Percentiles rank a stretch among this genome's conserved stretches.
Evolutionary conservation across 2,329 filamentous ascomycete genomes (phyloP).

Genomic region (Arthrobotrys sinensis): DNA sequence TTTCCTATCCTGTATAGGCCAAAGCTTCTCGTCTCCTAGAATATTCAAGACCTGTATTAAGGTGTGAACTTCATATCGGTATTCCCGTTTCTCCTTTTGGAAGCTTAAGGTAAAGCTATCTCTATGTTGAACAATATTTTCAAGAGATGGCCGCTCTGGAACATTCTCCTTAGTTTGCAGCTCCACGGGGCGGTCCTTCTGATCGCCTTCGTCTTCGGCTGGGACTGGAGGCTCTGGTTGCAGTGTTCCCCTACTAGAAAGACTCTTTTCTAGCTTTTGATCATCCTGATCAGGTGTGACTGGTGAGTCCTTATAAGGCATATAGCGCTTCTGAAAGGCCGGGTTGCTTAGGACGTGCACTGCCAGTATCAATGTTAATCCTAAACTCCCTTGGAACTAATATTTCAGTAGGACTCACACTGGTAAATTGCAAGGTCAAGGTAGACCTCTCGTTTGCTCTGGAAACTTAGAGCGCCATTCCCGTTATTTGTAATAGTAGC

Average conservation of each 20-base stretch:
- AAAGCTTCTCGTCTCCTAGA: conserved; percentile 1
- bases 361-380: not conserved
- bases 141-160: not conserved
- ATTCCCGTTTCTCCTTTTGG: conserved; percentile 1
- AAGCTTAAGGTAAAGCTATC: not conserved
- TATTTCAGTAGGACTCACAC: not conserved
- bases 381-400: not conserved
- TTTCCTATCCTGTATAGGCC: conserved; percentile 14
- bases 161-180: too few relatives aligned
- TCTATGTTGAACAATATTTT: not conserved
- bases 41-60: not conserved
- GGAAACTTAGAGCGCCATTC: not conserved
- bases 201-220: too few relatives aligned
- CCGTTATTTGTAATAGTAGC: conserved; percentile 17
- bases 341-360: not conserved
- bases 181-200: too few relatives aligned
- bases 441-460: conserved; percentile 14
- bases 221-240: not conserved
- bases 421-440: conserved; percentile 38
- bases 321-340: conserved; percentile 3
- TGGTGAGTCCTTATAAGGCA: not conserved
- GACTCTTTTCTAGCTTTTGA: too few relatives aligned
- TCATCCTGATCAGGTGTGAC: not conserved
- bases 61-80: conserved; percentile 6
- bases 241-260: not conserved